Evolutionary conservation across 2,329 filamentous ascomycete genomes (phyloP).

Genomic region (Tolypocladium sp.): DNA sequence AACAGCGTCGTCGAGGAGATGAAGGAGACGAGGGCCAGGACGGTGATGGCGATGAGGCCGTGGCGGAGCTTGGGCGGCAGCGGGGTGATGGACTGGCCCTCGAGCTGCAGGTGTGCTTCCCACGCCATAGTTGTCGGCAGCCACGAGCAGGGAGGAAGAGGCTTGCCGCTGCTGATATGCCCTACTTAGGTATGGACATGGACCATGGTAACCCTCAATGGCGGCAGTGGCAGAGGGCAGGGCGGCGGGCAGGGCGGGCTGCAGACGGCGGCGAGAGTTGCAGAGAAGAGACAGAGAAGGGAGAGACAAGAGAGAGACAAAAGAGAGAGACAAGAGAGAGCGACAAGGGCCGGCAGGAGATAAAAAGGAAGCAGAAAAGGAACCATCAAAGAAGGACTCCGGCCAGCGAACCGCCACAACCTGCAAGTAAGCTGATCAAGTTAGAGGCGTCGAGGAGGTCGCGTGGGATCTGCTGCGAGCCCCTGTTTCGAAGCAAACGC

Average conservation of each 20-base stretch:
- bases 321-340: background rate
- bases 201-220: background rate
- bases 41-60: slow-evolving; percentile 20
- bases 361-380: background rate
- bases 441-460: background rate
- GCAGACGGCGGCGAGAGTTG: background rate
- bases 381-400: background rate
- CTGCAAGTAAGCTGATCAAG: background rate
- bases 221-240: background rate
- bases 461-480: background rate
- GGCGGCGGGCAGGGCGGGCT: background rate
- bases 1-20: slow-evolving; percentile 17
- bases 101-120: slow-evolving; percentile 9
- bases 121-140: slow-evolving; percentile 10
- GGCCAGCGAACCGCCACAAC: background rate
- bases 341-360: background rate
- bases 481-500: background rate
- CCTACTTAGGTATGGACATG: background rate
- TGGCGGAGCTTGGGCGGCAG: slow-evolving; percentile 10
- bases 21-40: slow-evolving; percentile 21
- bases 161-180: background rate
- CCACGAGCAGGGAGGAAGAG: background rate
- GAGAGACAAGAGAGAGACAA: too few relatives aligned
- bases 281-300: background rate
- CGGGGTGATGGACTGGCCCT: slow-evolving; percentile 14